These are phyloP conservation scores for Arthrocladium fulminans DNA, from an alignment of 2,329 filamentous ascomycete species.

Conservation along the genomic window DNA sequence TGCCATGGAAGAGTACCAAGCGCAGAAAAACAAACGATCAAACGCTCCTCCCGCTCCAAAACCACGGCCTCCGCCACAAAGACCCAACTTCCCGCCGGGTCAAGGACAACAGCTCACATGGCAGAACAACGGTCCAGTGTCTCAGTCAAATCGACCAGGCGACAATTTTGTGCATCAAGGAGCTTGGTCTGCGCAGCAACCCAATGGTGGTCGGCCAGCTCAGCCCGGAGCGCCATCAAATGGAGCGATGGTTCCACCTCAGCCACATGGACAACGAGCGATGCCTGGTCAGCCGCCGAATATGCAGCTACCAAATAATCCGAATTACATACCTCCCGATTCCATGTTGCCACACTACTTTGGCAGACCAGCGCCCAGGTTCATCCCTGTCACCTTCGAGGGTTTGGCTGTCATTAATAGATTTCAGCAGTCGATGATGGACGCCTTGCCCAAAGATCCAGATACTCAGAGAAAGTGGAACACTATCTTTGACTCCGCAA, in stretches of 20 bases:
- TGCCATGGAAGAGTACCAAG: slow-evolving; percentile 17
- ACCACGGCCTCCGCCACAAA: slow-evolving; percentile 15
- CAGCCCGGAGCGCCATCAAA: not conserved
- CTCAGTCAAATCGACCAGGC: not conserved
- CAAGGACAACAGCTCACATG: slow-evolving; percentile 6
- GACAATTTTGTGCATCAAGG: slow-evolving; percentile 7
- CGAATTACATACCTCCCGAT: slow-evolving; percentile 10
- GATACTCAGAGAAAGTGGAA: slow-evolving; percentile 16
- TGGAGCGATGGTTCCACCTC: not conserved
- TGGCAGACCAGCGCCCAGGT: slow-evolving; percentile 7
- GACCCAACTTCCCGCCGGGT: slow-evolving; percentile 6
- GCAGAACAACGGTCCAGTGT: slow-evolving; percentile 2
- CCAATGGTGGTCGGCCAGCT: not conserved
- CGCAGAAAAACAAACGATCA: slow-evolving; percentile 12
- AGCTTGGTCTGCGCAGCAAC: not conserved
- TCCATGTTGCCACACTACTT: slow-evolving; percentile 7
- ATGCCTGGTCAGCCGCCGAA: slow-evolving; percentile 13
- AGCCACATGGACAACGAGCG: not conserved
- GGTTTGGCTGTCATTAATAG: slow-evolving; percentile 9
- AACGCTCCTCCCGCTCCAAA: slow-evolving; percentile 18
- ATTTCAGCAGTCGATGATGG: slow-evolving; percentile 7
- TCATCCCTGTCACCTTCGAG: slow-evolving; percentile 12
- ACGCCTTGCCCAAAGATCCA: slow-evolving; percentile 8
- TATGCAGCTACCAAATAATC: slow-evolving; percentile 9
- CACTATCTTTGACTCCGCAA: slow-evolving; percentile 19